Evolutionary conservation across 83 land plant genomes (phyloP).

Genomic region (Diphasiastrum complanatum): DNA sequence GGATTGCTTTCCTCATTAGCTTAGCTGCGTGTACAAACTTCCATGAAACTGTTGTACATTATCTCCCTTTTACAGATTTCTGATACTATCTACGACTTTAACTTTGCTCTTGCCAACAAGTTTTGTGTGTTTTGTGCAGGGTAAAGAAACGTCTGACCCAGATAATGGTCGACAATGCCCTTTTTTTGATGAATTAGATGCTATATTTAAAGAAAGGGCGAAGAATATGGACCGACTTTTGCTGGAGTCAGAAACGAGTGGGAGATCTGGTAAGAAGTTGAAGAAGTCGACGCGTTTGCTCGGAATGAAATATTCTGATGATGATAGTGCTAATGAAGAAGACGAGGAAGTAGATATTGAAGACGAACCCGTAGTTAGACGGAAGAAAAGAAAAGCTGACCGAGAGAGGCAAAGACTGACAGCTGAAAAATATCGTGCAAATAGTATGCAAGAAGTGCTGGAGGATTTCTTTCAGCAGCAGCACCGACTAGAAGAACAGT

Average conservation of each 20-base stretch:
- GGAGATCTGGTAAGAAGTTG: background rate
- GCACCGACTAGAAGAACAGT: conserved; percentile 7
- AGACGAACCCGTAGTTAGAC: too few species aligned
- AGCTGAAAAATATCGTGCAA: conserved; percentile 3
- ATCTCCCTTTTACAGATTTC: too few species aligned
- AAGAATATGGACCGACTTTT: conserved; percentile 10
- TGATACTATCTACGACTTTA: too few species aligned
- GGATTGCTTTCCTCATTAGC: too few species aligned
- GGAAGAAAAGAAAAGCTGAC: conserved; percentile 2
- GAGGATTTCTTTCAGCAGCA: conserved; percentile 14
- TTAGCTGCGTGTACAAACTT: too few species aligned
- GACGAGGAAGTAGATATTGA: too few species aligned
- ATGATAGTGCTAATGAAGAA: background rate
- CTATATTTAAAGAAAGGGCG: conserved; percentile 9
- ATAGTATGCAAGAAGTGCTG: conserved; percentile 13
- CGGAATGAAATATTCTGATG: too few species aligned
- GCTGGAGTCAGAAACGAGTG: conserved; percentile 1
- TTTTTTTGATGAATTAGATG: conserved; percentile 9
- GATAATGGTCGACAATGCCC: conserved; percentile 17
- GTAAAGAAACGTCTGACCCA: conserved; percentile 9
- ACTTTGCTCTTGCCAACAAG: too few species aligned
- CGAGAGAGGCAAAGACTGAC: conserved; percentile 5
- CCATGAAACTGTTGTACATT: too few species aligned
- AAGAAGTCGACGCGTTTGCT: background rate
- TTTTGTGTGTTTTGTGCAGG: conserved; percentile 6